Evolutionary conservation across 345 rosid genomes (phyloP).

Genomic region (Bretschneidera sinensis): DNA sequence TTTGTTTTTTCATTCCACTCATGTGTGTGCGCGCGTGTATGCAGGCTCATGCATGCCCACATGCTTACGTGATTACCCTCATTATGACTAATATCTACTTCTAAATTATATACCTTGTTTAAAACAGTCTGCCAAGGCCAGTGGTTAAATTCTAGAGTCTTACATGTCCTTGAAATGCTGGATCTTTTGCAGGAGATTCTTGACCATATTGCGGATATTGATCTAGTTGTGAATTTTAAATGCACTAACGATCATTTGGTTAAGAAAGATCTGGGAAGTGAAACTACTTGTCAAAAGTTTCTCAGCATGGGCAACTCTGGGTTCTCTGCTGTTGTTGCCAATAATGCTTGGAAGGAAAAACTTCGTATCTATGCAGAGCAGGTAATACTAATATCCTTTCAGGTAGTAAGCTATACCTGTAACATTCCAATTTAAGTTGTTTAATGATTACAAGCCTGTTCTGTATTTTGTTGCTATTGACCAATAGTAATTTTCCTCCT

Average conservation of each 20-base stretch:
- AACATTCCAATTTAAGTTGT: neutral
- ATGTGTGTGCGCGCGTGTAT: neutral
- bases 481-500: too few relatives aligned
- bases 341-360: constrained; percentile 42
- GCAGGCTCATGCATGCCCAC: neutral
- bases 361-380: constrained; percentile 42
- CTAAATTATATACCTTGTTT: too few relatives aligned
- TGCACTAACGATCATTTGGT: constrained; percentile 37
- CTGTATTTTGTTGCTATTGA: neutral
- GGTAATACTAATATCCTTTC: constrained; percentile 25
- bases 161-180: constrained; percentile 6
- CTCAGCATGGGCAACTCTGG: constrained; percentile 25
- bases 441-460: neutral
- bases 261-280: constrained; percentile 27
- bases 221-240: constrained; percentile 82
- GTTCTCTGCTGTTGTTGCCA: constrained; percentile 30
- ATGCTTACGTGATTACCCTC: too few relatives aligned
- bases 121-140: too few relatives aligned
- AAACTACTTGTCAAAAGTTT: constrained; percentile 22
- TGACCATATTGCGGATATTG: constrained; percentile 72
- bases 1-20: neutral
- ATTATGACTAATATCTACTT: too few relatives aligned
- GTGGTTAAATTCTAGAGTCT: neutral
- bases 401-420: neutral
- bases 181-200: constrained; percentile 67